A percentile compares a stretch with the other conserved stretches of the same genome.
Conservation (phyloP, 192 early-diverging fungal genomes). For the Dissophora globulifera region DNA sequence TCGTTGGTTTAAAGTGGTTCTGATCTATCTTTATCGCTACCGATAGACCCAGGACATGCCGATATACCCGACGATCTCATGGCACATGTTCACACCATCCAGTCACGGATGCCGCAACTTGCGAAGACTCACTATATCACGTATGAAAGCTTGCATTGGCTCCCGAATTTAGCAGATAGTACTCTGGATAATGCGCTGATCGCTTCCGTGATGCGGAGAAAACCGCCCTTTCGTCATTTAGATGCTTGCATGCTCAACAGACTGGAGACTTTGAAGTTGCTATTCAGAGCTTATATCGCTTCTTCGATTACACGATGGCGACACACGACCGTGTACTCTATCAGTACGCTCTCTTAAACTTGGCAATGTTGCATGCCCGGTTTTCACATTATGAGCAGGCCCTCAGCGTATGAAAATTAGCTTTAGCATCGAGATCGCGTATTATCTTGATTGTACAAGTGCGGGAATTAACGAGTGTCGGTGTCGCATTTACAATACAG, state of each 20-base stretch:
- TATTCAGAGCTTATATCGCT: conserved; percentile 49
- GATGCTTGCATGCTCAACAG: conserved; percentile 52
- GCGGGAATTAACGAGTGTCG: no score
- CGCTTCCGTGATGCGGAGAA: not conserved
- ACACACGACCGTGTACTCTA: conserved; percentile 42
- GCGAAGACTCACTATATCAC: conserved; percentile 53
- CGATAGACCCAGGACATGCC: conserved; percentile 14
- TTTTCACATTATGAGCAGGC: conserved; percentile 58
- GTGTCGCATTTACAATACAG: no score
- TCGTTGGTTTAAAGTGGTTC: no score
- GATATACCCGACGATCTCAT: conserved; percentile 40
- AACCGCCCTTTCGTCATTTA: conserved; percentile 15
- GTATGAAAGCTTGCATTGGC: conserved; percentile 14
- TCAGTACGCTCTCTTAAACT: conserved; percentile 57
- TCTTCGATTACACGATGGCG: conserved; percentile 55
- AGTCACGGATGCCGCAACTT: conserved; percentile 47
- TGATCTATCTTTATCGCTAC: not conserved
- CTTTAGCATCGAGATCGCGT: no score
- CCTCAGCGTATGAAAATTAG: conserved; percentile 38
- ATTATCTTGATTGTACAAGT: no score
- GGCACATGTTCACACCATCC: conserved; percentile 43
- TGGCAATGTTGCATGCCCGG: conserved; percentile 55
- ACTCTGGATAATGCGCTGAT: no score
- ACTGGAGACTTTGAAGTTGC: conserved; percentile 55
- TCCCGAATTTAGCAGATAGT: not conserved